These are phyloP conservation scores for Neurospora discreta DNA, from an alignment of 495 filamentous ascomycete species.

Conservation along the genomic window DNA sequence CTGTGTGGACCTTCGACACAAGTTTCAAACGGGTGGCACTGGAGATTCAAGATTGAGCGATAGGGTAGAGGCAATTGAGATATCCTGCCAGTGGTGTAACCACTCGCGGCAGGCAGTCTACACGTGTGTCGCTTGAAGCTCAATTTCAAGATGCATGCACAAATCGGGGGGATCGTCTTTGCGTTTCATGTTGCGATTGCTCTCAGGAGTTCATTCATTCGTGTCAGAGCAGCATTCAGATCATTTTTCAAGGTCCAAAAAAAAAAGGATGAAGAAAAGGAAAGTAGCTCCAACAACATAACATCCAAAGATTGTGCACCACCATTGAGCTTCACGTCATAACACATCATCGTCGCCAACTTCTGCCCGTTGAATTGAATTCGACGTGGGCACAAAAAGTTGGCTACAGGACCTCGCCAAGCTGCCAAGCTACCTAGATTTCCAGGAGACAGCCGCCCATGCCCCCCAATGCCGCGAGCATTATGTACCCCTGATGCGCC, in stretches of 20 bases:
- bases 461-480: not conserved
- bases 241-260: no score
- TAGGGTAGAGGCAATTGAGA: not conserved
- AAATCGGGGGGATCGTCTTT: not conserved
- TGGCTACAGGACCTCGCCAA: not conserved
- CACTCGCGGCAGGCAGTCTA: not conserved
- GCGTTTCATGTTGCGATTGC: not conserved
- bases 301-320: not conserved
- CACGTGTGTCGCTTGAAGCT: not conserved
- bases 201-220: not conserved
- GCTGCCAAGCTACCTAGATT: not conserved
- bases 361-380: not conserved
- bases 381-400: not conserved
- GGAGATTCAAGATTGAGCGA: not conserved
- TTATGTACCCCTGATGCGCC: not conserved
- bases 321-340: not conserved
- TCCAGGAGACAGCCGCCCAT: not conserved
- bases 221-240: not conserved
- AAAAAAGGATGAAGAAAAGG: no score
- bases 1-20: not conserved
- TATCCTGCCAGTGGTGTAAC: not conserved
- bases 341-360: not conserved
- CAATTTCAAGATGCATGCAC: not conserved
- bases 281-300: no score
- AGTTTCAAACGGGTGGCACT: not conserved